Percentiles rank a stretch among this genome's conserved stretches.
Evolutionary conservation across 2,329 filamentous ascomycete species (phyloP).

Genomic region (Aureobasidium lini): DNA sequence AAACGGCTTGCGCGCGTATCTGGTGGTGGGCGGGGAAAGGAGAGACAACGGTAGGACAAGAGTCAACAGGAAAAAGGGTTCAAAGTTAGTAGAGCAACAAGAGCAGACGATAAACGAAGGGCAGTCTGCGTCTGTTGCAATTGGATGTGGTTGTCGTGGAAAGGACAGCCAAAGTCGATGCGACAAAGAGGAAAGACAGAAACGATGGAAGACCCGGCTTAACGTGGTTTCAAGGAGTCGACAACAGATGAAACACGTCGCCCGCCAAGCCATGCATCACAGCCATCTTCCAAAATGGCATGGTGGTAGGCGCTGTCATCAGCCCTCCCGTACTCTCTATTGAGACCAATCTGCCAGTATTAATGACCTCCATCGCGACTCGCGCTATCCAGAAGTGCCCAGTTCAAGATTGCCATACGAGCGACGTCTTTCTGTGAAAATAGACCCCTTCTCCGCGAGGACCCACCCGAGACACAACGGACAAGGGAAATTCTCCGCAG

Average conservation of each 20-base stretch:
- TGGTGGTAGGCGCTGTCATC: not conserved
- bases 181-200: not conserved
- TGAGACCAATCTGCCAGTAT: not conserved
- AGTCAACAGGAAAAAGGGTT: constrained; percentile 11
- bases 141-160: not conserved
- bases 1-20: constrained; percentile 9
- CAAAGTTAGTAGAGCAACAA: not conserved
- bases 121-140: not conserved
- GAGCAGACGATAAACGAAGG: constrained; percentile 7
- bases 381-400: not conserved
- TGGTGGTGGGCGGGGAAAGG: constrained; percentile 13
- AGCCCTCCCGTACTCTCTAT: not conserved
- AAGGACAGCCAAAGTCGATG: constrained; percentile 1
- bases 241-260: constrained; percentile 4
- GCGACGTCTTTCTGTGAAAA: not conserved
- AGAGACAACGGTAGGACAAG: constrained; percentile 14
- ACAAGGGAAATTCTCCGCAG: constrained; percentile 1
- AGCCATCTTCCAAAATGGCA: not conserved
- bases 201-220: not conserved
- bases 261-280: not conserved
- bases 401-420: not conserved
- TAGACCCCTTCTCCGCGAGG: not conserved
- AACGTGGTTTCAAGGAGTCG: constrained; percentile 10
- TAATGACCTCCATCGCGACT: not conserved
- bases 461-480: constrained; percentile 8